These are phyloP conservation scores for Penicillium odoratum DNA, from an alignment of 495 filamentous ascomycete genomes.

Conservation along the genomic window DNA sequence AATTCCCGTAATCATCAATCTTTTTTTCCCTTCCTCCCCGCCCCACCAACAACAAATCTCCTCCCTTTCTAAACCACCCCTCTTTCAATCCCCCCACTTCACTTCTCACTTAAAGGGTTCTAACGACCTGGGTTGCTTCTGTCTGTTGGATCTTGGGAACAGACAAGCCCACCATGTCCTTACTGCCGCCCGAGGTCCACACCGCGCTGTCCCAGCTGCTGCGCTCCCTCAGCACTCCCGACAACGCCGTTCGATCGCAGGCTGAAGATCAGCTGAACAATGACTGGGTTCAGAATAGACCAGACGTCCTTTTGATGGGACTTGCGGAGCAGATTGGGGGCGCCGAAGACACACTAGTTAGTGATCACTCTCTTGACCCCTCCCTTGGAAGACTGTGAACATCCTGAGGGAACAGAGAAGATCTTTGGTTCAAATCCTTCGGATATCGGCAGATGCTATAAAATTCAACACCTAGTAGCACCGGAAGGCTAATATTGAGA, in stretches of 20 bases:
- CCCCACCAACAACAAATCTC: constrained; percentile 38
- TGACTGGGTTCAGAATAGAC: constrained; percentile 79
- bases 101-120: constrained; percentile 27
- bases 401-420: not conserved
- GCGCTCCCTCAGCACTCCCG: constrained; percentile 80
- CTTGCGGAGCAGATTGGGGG: constrained; percentile 86
- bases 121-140: constrained; percentile 24
- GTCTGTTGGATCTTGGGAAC: constrained; percentile 33
- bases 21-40: constrained; percentile 33
- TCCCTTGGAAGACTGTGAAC: constrained; percentile 3
- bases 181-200: constrained; percentile 79
- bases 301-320: constrained; percentile 88
- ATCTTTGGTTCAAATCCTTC: not conserved
- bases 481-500: not conserved
- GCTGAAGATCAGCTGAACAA: constrained; percentile 87
- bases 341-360: constrained; percentile 66
- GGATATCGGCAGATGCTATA: not conserved
- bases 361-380: constrained; percentile 24
- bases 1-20: constrained; percentile 33
- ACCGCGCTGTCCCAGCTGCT: constrained; percentile 82
- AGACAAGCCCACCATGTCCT: constrained; percentile 64
- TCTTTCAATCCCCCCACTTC: constrained; percentile 27
- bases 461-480: not conserved
- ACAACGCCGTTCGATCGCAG: constrained; percentile 79
- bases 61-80: constrained; percentile 27